A percentile compares a stretch with the other conserved stretches of the same genome.
phyloP scores from a whole-genome alignment of 2,329 filamentous ascomycete genomes.

The Emmonsiellopsis sp. region DNA sequence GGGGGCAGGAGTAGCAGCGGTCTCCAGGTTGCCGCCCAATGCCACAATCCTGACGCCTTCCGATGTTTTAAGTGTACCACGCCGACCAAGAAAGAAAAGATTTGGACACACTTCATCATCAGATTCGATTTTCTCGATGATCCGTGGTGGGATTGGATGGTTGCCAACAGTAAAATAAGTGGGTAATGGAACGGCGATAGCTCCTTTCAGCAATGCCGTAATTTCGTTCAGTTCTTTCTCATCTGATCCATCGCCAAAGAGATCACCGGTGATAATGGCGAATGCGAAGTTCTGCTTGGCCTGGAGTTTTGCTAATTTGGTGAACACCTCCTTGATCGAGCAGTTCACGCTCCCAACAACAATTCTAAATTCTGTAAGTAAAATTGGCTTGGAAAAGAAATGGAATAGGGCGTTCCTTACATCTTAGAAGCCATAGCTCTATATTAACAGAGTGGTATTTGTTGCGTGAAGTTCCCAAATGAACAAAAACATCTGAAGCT shows the following conservation, averaged over 20 bases:
- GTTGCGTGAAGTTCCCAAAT: too few species aligned
- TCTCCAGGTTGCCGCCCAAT: conserved; percentile 61
- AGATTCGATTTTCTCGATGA: conserved; percentile 64
- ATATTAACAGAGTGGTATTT: not conserved
- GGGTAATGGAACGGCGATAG: conserved; percentile 64
- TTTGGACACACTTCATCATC: conserved; percentile 77
- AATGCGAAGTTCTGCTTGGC: conserved; percentile 82
- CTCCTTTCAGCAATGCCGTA: conserved; percentile 59
- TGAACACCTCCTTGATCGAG: conserved; percentile 63
- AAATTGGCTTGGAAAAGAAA: not conserved
- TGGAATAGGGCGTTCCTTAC: conserved; percentile 27
- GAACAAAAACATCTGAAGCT: not conserved
- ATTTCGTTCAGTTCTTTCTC: conserved; percentile 50
- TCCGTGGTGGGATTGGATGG: conserved; percentile 57
- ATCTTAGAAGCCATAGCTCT: conserved; percentile 47
- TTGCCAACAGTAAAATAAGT: conserved; percentile 85
- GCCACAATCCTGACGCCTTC: conserved; percentile 84
- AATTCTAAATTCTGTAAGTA: conserved; percentile 33
- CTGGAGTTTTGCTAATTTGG: conserved; percentile 71
- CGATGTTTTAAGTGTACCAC: conserved; percentile 76
- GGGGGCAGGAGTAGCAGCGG: conserved; percentile 35
- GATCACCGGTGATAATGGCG: conserved; percentile 72
- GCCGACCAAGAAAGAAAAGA: conserved; percentile 79
- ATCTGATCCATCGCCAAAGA: conserved; percentile 53
- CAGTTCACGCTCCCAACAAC: conserved; percentile 79